Evolutionary conservation across 169 alveolate genomes (phyloP).

Genomic region (Eimeria sp.): DNA sequence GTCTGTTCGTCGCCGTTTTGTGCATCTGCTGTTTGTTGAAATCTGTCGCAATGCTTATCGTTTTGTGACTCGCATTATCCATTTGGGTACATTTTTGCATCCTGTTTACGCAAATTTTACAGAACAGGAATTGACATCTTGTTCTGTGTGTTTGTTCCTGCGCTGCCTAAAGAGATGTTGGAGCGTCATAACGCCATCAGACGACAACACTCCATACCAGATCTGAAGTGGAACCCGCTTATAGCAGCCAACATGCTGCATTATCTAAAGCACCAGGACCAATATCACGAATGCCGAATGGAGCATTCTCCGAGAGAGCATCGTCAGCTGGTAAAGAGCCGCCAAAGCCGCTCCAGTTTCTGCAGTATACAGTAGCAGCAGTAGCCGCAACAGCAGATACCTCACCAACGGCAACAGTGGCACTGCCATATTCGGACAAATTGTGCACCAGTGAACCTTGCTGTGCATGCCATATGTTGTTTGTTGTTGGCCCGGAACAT

Average conservation of each 20-base stretch:
- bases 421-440: background rate
- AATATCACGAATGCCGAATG: constrained; percentile 34
- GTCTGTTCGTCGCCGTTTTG: background rate
- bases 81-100: background rate
- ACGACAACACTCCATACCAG: background rate
- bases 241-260: constrained; percentile 22
- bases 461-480: background rate
- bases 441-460: background rate
- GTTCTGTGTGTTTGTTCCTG: background rate
- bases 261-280: constrained; percentile 2
- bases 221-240: constrained; percentile 27
- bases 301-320: constrained; percentile 8
- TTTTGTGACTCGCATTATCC: background rate
- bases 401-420: background rate
- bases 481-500: background rate
- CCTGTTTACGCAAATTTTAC: background rate
- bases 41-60: too few species aligned
- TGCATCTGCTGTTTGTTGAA: background rate
- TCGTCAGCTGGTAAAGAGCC: constrained; percentile 22
- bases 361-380: background rate
- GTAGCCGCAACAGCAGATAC: background rate
- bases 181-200: constrained; percentile 3
- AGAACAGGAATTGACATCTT: background rate
- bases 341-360: background rate
- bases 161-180: background rate